These are phyloP conservation scores for Podospora pseudoanserina DNA, from an alignment of 495 filamentous ascomycete species.

Conservation along the genomic window DNA sequence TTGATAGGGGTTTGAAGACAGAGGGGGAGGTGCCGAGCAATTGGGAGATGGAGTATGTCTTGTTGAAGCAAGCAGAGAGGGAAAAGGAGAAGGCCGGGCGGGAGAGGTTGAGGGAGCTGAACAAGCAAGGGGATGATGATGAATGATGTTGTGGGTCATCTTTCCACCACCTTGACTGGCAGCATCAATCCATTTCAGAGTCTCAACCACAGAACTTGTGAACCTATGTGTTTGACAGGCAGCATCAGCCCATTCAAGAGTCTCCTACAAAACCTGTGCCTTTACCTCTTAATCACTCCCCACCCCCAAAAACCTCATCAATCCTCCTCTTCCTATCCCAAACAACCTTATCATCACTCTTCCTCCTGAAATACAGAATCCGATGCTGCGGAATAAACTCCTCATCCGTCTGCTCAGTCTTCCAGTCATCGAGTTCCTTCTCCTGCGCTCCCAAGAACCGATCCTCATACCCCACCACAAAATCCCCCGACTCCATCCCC, in stretches of 20 bases:
- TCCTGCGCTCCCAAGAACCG: slow-evolving; percentile 65
- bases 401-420: slow-evolving; percentile 71
- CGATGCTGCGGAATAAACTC: slow-evolving; percentile 84
- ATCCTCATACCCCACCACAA: slow-evolving; percentile 71
- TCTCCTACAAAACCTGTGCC: neutral
- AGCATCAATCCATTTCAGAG: neutral
- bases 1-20: slow-evolving; percentile 45
- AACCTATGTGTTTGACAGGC: neutral
- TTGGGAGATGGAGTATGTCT: slow-evolving; percentile 23
- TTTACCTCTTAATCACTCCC: neutral
- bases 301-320: slow-evolving; percentile 46
- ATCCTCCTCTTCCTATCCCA: slow-evolving; percentile 51
- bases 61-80: slow-evolving; percentile 7
- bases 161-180: neutral
- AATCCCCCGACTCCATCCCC: slow-evolving; percentile 56
- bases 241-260: neutral
- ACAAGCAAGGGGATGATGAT: neutral
- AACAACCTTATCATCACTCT: slow-evolving; percentile 56
- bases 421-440: slow-evolving; percentile 62
- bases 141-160: neutral
- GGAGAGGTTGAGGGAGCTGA: neutral
- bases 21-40: slow-evolving; percentile 16
- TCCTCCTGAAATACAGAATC: slow-evolving; percentile 66
- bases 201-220: neutral
- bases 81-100: slow-evolving; percentile 7